Evolutionary conservation across 2,329 filamentous ascomycete genomes (phyloP), one percentile per base, ranked within the genome.

Genomic region (Tolypocladium album): DNA sequence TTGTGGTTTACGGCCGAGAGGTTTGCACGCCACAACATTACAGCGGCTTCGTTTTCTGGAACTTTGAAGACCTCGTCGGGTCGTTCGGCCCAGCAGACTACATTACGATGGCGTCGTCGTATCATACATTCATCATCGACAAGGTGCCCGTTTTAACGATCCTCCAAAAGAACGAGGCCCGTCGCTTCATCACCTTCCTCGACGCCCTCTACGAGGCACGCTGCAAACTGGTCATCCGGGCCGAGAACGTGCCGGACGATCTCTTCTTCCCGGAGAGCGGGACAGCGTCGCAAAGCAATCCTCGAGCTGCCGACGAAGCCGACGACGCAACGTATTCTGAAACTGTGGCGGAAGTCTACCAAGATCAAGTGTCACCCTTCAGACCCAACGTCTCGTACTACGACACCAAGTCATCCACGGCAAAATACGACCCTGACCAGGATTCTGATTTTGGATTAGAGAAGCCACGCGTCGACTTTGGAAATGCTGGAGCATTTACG

Each of bases 161-260:
- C 2, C 73, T 84, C 1, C 85, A 87, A 70, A 93, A 92, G 72
- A 93, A 92, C 70, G 89, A 93, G 74, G 90, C 90, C 1, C 79
- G 89, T 5, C 82, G 90, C 13, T 86, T 94, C 69, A 93, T 93
- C 68, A 92, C 88, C 0, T 78, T 94, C 1, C 80, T 93, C 1
- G 89, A 94, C 68, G 89, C 89, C 0, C 77, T 91, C 0, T 93
- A 93, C 72, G 89, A 93, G 75, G 87, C 88, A n/a, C 82, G 86
- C 9, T 92, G 89, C 71, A 90, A 90, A 65, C 80, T 93, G 12
- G 73, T 90, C 52, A 79, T 93, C 58, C 79, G 84, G 24, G 89
- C 89, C 2, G 80, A 79, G 47, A 83, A 82, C 2, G 84, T 83
- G 0, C 89, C 89, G 0, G 90, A 93, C 64, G 80, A 86, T 36